Base-by-base conservation (phyloP, 2,329 filamentous ascomycete species). In the Xylaria arbuscula region DNA sequence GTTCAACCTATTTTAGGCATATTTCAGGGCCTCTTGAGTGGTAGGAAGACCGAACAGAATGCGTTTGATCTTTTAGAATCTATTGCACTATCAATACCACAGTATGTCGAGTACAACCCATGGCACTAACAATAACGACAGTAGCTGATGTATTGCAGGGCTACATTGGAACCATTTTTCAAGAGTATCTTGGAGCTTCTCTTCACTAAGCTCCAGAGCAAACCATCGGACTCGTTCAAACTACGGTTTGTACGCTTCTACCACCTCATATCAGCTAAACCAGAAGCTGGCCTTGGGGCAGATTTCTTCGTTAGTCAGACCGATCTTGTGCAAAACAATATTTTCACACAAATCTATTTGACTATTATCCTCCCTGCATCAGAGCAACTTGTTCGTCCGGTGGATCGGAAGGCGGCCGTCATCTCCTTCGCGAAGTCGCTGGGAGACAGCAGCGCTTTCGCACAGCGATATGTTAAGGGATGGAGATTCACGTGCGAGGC, bases 341-440 rank as follows among this genome's bases (percentile, higher is more conserved):
- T 96, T 50, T 98, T 98, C 80, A 90, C 90, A 19, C 90, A 91
- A 36, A 88, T 99, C 64, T 99, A 99, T 81, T 88, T 94, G 8
- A 89, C 85, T 40, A 92, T 98, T 76, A 93, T 99, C 73, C 88
- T 99, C 8, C 92, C 92, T 0, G 92, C 93, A 67, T 98, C 95
- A 0, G 92, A 95, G 78, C 94, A 97, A 80, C 88, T 99, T 32
- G 90, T 92, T 32, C 90, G 93, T 4, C 94, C 96, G 0, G 85
- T 93, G 38, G 97, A 99, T 78, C 93, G 96, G 75, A 99, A 99
- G 82, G 90, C 92, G 1, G 96, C 95, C 1, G 94, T 98, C 22
- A 88, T 99, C 40, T 97, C 94, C 1, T 90, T 98, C 72, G 95
- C 95, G 42, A 98, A 97, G 83, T 97, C 94, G 1, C 85, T 98